phyloP scores from a whole-genome alignment of 495 filamentous ascomycete species.

The Penicillium subrubescens region DNA sequence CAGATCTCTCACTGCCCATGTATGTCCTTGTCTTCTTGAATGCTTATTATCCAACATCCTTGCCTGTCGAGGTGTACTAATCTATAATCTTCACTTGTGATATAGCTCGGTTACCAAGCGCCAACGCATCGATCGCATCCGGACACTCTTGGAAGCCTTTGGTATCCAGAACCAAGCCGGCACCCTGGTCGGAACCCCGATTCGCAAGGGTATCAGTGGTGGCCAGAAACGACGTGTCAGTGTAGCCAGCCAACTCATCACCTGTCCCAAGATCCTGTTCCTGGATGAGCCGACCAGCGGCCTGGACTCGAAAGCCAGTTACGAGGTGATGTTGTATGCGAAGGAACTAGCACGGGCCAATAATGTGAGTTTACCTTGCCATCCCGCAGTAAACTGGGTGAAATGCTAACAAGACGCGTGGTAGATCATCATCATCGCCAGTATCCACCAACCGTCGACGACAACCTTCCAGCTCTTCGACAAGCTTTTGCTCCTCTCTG shows the following conservation, averaged over 20 bases:
- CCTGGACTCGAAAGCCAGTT: constrained; percentile 70
- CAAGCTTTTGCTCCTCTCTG: constrained; percentile 71
- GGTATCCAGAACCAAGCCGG: constrained; percentile 65
- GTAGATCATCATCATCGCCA: constrained; percentile 70
- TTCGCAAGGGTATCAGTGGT: constrained; percentile 76
- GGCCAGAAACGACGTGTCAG: constrained; percentile 80
- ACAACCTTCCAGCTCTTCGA: constrained; percentile 78
- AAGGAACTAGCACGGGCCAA: constrained; percentile 64
- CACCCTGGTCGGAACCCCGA: constrained; percentile 74
- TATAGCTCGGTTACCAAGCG: constrained; percentile 41
- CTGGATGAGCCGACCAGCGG: constrained; percentile 83
- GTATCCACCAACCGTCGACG: constrained; percentile 81
- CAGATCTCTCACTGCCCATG: constrained; percentile 59
- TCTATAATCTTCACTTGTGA: not conserved
- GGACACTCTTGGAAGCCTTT: constrained; percentile 60
- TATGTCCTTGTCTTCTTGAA: constrained; percentile 25
- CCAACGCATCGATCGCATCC: constrained; percentile 56
- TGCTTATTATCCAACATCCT: not conserved
- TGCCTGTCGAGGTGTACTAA: not conserved
- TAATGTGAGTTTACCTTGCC: constrained; percentile 51
- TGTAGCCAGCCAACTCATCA: constrained; percentile 78
- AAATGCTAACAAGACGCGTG: not conserved
- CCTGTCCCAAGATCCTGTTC: constrained; percentile 75
- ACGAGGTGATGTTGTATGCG: constrained; percentile 67
- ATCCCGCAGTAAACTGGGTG: not conserved